Evolutionary conservation across 768 basidiomycete genomes (phyloP), one percentile per base, ranked within the genome.

Genomic region (Lactifluus pinguis): DNA sequence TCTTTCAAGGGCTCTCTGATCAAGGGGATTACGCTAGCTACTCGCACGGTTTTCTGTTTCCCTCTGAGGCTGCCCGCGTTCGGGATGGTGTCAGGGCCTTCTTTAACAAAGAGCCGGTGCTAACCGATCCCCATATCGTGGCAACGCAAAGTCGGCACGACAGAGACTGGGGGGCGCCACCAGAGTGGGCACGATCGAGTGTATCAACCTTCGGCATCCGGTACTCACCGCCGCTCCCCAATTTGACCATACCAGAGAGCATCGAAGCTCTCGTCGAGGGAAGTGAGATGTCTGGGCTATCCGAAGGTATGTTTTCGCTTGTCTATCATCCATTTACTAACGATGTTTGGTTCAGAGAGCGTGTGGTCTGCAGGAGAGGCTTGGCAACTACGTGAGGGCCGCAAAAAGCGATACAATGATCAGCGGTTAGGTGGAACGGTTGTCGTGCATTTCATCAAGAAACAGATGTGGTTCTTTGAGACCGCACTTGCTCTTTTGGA

Each of bases 381-480:
- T 15, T 92, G 88, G 89, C 74, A 71, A 25, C 78, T 82, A 63
- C 82, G 89, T 39, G 89, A 92, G 76, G 87, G 89, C 51, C 78
- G 84, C 45, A 69, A 74, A 65, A 80, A 72, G 52, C 83, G 82
- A 49, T 90, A 90, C 68, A 79, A 83, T 65, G 78, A 78, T 49
- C 75, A 80, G 60, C 85, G 88, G 21, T 82, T 92, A 9, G 95
- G 95, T 4, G 97, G 95, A 6, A 99, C 95, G 2, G 81, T 95
- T 49, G 89, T 93, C 21, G 93, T 99, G 54, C 95, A 99, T 75
- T 98, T 92, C 71, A 87, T 99, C 79, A 99, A 98, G 84, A 88
- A 92, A 72, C 85, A 91, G 65, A 88, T 90, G 75, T 99, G 95
- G 95, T 98, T 89, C 74, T 72, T 94, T 66, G 95, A 99, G 75